phyloP scores from a whole-genome alignment of 495 filamentous ascomycete species.

The Penicillium ucsense region DNA sequence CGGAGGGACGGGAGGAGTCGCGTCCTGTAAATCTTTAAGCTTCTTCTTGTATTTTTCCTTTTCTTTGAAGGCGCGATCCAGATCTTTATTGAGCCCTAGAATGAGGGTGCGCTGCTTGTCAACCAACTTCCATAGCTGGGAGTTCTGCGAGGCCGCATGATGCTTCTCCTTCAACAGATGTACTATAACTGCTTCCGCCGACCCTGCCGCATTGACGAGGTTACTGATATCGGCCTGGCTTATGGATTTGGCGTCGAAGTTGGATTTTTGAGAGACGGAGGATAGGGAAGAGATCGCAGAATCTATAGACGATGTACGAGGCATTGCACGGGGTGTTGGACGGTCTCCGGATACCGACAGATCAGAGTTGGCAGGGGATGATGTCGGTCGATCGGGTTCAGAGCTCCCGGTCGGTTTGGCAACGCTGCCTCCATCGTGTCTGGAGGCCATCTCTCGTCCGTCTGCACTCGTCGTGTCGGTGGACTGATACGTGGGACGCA shows the following conservation, averaged over 20 bases:
- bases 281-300: slow-evolving; percentile 85
- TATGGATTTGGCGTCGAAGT: slow-evolving; percentile 45
- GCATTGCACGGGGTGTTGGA: slow-evolving; percentile 37
- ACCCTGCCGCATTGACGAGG: slow-evolving; percentile 74
- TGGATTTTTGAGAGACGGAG: slow-evolving; percentile 52
- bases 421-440: slow-evolving; percentile 10
- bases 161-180: slow-evolving; percentile 88
- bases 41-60: slow-evolving; percentile 92
- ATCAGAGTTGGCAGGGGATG: slow-evolving; percentile 24
- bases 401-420: slow-evolving; percentile 17
- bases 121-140: slow-evolving; percentile 88
- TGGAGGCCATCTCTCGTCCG: slow-evolving; percentile 13
- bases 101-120: slow-evolving; percentile 95
- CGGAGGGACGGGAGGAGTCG: slow-evolving; percentile 40
- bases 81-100: slow-evolving; percentile 85
- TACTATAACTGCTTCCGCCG: slow-evolving; percentile 79
- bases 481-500: slow-evolving; percentile 9
- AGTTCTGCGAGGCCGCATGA: slow-evolving; percentile 75
- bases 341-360: slow-evolving; percentile 25
- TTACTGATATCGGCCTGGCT: slow-evolving; percentile 56
- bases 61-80: slow-evolving; percentile 85
- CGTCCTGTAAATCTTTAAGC: slow-evolving; percentile 61
- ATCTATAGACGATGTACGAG: slow-evolving; percentile 88
- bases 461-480: slow-evolving; percentile 10
- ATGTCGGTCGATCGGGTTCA: slow-evolving; percentile 24